phyloP scores from a whole-genome alignment of 768 basidiomycete genomes.

The Boletus tomentosulus region DNA sequence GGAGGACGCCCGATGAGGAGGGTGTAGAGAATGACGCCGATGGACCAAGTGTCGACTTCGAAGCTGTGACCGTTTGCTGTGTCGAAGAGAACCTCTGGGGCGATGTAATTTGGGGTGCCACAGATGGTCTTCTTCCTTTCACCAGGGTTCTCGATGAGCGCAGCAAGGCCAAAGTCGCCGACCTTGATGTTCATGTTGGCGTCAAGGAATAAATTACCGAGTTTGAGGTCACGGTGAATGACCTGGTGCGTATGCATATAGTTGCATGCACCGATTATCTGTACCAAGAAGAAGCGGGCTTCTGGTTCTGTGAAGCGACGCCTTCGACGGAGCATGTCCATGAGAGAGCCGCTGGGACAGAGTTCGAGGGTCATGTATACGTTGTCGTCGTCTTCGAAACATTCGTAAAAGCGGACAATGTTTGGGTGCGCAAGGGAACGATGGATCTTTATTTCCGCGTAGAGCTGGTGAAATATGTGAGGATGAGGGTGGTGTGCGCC shows the following conservation, averaged over 20 bases:
- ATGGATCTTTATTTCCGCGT: conserved; percentile 98
- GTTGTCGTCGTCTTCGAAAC: conserved; percentile 92
- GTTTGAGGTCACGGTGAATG: conserved; percentile 95
- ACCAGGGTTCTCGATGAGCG: conserved; percentile 92
- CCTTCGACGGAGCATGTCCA: conserved; percentile 87
- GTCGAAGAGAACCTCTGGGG: conserved; percentile 95
- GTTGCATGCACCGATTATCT: conserved; percentile 92
- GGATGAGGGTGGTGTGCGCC: background rate
- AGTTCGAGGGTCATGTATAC: conserved; percentile 98
- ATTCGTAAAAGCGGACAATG: conserved; percentile 87
- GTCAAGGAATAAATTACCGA: conserved; percentile 94
- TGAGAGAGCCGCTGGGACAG: conserved; percentile 83
- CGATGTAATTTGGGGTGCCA: conserved; percentile 98
- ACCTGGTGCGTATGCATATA: conserved; percentile 98
- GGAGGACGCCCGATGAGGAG: conserved; percentile 93
- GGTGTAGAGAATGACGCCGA: conserved; percentile 96
- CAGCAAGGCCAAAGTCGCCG: conserved; percentile 95
- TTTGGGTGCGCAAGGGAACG: conserved; percentile 87
- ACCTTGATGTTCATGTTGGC: conserved; percentile 92
- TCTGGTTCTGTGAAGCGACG: conserved; percentile 90
- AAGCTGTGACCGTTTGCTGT: conserved; percentile 95
- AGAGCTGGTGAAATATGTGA: conserved; percentile 54
- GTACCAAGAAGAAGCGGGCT: conserved; percentile 87
- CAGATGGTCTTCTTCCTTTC: conserved; percentile 99
- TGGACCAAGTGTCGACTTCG: conserved; percentile 97